Conservation (phyloP, 768 basidiomycete species). For the Lanmaoa rubissima region DNA sequence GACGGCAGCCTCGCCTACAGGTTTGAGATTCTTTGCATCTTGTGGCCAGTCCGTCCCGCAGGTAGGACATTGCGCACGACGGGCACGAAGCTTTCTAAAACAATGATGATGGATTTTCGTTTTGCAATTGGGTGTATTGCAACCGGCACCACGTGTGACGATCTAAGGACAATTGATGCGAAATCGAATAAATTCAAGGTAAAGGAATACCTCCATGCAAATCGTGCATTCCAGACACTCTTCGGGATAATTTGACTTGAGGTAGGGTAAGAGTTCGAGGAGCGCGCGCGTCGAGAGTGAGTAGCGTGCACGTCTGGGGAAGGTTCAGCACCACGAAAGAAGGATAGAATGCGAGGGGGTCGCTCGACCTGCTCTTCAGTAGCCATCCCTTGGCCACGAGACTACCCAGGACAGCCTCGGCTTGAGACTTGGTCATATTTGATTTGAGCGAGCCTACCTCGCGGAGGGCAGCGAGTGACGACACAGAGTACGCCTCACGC, state of each 20-base stretch:
- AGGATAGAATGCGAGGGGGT: neutral
- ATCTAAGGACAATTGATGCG: conserved; percentile 40
- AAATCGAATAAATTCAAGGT: neutral
- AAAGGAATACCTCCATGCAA: conserved; percentile 57
- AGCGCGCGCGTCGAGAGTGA: conserved; percentile 73
- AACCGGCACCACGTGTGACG: conserved; percentile 66
- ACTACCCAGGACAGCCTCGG: conserved; percentile 67
- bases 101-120: conserved; percentile 65
- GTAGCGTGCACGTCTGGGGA: conserved; percentile 61
- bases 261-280: conserved; percentile 70
- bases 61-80: conserved; percentile 48
- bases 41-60: conserved; percentile 62
- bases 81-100: conserved; percentile 49
- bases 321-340: neutral
- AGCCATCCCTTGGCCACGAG: conserved; percentile 86
- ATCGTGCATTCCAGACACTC: conserved; percentile 71
- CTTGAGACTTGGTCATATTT: conserved; percentile 73
- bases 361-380: conserved; percentile 66
- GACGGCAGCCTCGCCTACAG: conserved; percentile 69
- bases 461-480: conserved; percentile 73
- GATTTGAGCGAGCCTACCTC: conserved; percentile 59
- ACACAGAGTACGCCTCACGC: conserved; percentile 69
- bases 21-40: conserved; percentile 45
- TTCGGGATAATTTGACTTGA: conserved; percentile 69
- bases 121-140: conserved; percentile 60